Base-by-base conservation (phyloP, 2,329 filamentous ascomycete genomes). In the Purpureocillium lavendulum region DNA sequence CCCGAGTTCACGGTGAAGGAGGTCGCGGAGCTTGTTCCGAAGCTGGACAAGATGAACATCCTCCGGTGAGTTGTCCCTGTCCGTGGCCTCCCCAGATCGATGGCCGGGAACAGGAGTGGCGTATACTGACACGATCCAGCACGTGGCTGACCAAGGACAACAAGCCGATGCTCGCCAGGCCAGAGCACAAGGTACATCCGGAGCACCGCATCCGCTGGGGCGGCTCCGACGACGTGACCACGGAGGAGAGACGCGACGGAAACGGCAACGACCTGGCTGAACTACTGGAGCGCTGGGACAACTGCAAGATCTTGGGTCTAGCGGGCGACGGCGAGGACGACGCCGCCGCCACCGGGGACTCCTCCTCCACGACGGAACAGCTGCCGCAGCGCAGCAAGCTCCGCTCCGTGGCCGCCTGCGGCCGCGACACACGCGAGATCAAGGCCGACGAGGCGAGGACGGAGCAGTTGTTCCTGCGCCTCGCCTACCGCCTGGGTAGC, bases 1-100 rank as follows among this genome's bases (percentile, higher is more conserved):
- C 21, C 6, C 37, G 40, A 37, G n/a, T 57, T 58, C 35, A 49
- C 49, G 0, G 14, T 17, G 10, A 35, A 50, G 7, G 49, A 57
- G 10, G 44, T 52, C 1, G 18, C 44, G 15, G 28, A 33, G 5
- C 38, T 49, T 9, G 16, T 45, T 7, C 11, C 36, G 7, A 14
- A 15, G 2, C 39, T 52, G 26, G 34, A 36, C 1, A 26, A 37
- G 9, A 33, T 32, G 13, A 43, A 44, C 4, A 11, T 44, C 4
- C 30, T 56, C 11, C 12, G 16, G 53, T 55, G 39, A 29, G 40
- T 45, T 12, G n/a, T 26, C 21, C 10, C 21, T 26, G 5, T 26
- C 21, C 21, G 21, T n/a, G n/a, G n/a, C n/a, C n/a, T n/a, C n/a
- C n/a, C n/a, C n/a, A n/a, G n/a, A n/a, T n/a, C n/a, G n/a, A n/a